Evolutionary conservation across 257 asterid genomes (phyloP).

Genomic region (Knoxia roxburghii): DNA sequence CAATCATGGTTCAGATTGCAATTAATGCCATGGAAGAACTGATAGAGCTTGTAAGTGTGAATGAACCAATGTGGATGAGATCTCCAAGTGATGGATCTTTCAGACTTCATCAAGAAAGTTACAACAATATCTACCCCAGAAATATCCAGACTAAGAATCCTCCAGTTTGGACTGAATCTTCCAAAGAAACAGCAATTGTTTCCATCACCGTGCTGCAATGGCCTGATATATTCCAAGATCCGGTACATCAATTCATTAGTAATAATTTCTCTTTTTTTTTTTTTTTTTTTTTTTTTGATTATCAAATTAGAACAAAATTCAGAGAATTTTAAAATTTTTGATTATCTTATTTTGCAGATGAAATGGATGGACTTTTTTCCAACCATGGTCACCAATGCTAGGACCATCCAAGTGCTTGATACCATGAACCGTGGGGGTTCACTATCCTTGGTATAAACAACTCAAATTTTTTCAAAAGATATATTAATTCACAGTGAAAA

Average conservation of each 20-base stretch:
- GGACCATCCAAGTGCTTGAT: too few relatives aligned
- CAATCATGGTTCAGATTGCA: conserved; percentile 32
- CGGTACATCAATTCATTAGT: conserved; percentile 27
- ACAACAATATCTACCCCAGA: conserved; percentile 46
- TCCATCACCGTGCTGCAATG: conserved; percentile 41
- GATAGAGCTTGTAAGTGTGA: conserved; percentile 38
- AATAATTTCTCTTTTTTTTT: not conserved
- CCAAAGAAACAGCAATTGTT: conserved; percentile 55
- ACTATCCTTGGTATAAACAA: conserved; percentile 44
- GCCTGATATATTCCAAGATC: conserved; percentile 50
- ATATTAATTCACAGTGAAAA: too few relatives aligned
- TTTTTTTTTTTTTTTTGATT: too few relatives aligned
- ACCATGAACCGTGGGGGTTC: too few relatives aligned
- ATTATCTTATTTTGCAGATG: conserved; percentile 27
- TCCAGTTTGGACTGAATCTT: conserved; percentile 59
- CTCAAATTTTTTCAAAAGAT: too few relatives aligned
- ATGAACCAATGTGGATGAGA: conserved; percentile 58
- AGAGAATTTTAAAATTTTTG: too few relatives aligned
- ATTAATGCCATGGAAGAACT: conserved; percentile 50
- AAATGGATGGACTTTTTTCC: conserved; percentile 64
- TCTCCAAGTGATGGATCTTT: conserved; percentile 37
- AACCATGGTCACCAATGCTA: conserved; percentile 42
- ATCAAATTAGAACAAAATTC: too few relatives aligned
- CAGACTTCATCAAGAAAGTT: too few relatives aligned
- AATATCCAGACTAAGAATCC: conserved; percentile 23